Evolutionary conservation across 441 rosid genomes (phyloP).

Genomic region (Flueggea neowawraea): DNA sequence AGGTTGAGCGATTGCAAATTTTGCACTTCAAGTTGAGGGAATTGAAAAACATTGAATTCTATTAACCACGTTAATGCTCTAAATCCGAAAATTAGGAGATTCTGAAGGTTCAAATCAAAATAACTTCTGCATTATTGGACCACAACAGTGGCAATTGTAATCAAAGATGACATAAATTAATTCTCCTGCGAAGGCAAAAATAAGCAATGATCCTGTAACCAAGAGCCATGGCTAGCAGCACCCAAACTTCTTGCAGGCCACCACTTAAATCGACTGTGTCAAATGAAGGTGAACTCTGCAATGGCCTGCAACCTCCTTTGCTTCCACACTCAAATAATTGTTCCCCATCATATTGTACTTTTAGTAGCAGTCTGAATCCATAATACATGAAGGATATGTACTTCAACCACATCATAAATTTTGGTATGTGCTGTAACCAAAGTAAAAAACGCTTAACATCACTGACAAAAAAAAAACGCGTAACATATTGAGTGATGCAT

Average conservation of each 20-base stretch:
- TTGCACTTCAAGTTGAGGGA: too few relatives aligned
- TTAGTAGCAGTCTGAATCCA: constrained; percentile 80
- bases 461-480: not conserved
- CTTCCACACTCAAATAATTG: constrained; percentile 70
- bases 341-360: constrained; percentile 78
- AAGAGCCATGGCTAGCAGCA: constrained; percentile 78
- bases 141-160: not conserved
- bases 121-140: not conserved
- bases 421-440: constrained; percentile 79
- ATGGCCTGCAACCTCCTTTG: constrained; percentile 61
- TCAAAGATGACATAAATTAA: constrained; percentile 60
- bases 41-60: too few relatives aligned
- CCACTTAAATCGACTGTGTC: constrained; percentile 75
- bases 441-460: not conserved
- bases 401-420: constrained; percentile 86
- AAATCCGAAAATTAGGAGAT: not conserved
- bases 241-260: constrained; percentile 88
- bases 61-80: too few relatives aligned
- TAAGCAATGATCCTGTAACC: constrained; percentile 67
- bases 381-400: constrained; percentile 87
- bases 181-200: constrained; percentile 66
- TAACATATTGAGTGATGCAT: not conserved
- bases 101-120: not conserved
- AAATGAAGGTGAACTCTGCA: constrained; percentile 83
- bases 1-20: too few relatives aligned